These are phyloP conservation scores for Hypoxylon crocopeplum DNA, from an alignment of 495 filamentous ascomycete species.

Conservation along the genomic window DNA sequence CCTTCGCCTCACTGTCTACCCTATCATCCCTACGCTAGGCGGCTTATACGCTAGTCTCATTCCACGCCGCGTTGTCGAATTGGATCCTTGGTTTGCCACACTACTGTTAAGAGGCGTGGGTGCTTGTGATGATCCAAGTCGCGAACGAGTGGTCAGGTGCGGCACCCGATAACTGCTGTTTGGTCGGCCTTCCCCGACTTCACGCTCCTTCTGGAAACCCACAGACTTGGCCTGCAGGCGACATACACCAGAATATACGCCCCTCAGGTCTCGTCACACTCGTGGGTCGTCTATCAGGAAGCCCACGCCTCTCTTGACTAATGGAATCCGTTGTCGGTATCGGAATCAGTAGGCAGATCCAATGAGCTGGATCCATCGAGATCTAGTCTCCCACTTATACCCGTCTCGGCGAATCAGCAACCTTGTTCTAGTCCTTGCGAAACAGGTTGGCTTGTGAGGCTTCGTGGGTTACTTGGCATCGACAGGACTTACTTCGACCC, in stretches of 20 bases:
- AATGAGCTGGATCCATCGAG: slow-evolving; percentile 7
- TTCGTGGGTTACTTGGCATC: slow-evolving; percentile 14
- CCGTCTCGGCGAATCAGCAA: slow-evolving; percentile 4
- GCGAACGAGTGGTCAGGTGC: slow-evolving; percentile 30
- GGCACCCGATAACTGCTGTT: slow-evolving; percentile 33
- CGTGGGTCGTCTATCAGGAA: slow-evolving; percentile 15
- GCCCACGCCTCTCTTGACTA: slow-evolving; percentile 29
- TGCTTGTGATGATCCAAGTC: slow-evolving; percentile 23
- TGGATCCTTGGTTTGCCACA: slow-evolving; percentile 32
- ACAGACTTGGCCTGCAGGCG: slow-evolving; percentile 31
- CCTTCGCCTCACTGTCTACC: neutral
- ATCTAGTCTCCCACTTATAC: slow-evolving; percentile 1
- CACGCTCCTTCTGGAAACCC: slow-evolving; percentile 23
- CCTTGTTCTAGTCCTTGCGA: neutral
- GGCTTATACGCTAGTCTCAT: slow-evolving; percentile 22
- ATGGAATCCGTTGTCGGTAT: slow-evolving; percentile 31
- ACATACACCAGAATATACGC: slow-evolving; percentile 7
- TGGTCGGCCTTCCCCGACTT: slow-evolving; percentile 31
- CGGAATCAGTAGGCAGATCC: slow-evolving; percentile 18
- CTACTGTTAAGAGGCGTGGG: slow-evolving; percentile 17
- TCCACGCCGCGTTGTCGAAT: slow-evolving; percentile 11
- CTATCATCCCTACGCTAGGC: slow-evolving; percentile 15
- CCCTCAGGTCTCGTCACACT: slow-evolving; percentile 2
- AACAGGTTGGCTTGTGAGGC: slow-evolving; percentile 6
- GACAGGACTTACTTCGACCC: slow-evolving; percentile 1